Conservation (phyloP, 441 rosid genomes). For the Syzygium syzygioides region DNA sequence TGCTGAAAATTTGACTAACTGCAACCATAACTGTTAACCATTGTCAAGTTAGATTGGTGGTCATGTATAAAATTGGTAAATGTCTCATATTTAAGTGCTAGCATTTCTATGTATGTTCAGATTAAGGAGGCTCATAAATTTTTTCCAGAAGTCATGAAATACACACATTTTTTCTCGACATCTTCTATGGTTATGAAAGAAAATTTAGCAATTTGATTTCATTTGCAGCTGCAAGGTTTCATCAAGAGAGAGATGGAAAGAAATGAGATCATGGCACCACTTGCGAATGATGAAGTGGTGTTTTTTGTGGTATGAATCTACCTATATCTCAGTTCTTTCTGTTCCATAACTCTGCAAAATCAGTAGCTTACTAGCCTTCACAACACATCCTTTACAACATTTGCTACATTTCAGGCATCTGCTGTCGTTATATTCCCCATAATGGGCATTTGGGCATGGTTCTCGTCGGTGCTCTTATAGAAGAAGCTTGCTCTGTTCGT, state of each 20-base stretch:
- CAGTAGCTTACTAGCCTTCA: background rate
- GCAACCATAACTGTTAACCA: background rate
- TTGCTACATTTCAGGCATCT: constrained; percentile 51
- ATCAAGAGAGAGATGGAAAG: constrained; percentile 56
- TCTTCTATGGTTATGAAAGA: background rate
- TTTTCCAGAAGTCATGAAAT: background rate
- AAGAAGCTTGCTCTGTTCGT: background rate
- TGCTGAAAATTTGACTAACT: background rate
- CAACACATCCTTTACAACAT: background rate
- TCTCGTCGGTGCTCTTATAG: constrained; percentile 37
- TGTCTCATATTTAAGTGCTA: background rate
- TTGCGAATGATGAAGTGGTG: constrained; percentile 58
- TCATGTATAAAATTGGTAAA: background rate
- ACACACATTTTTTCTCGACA: too few species aligned
- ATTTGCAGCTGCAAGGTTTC: constrained; percentile 58
- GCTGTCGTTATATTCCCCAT: constrained; percentile 59
- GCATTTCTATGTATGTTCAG: background rate
- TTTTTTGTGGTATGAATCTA: constrained; percentile 62
- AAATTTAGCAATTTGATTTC: background rate
- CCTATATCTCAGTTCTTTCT: background rate
- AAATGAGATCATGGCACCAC: constrained; percentile 45
- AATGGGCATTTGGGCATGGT: constrained; percentile 57
- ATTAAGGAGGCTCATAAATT: background rate
- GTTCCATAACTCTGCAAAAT: background rate
- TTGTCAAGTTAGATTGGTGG: background rate